Evolutionary conservation across 495 filamentous ascomycete genomes (phyloP).

Genomic region (Hamigera avellanea): DNA sequence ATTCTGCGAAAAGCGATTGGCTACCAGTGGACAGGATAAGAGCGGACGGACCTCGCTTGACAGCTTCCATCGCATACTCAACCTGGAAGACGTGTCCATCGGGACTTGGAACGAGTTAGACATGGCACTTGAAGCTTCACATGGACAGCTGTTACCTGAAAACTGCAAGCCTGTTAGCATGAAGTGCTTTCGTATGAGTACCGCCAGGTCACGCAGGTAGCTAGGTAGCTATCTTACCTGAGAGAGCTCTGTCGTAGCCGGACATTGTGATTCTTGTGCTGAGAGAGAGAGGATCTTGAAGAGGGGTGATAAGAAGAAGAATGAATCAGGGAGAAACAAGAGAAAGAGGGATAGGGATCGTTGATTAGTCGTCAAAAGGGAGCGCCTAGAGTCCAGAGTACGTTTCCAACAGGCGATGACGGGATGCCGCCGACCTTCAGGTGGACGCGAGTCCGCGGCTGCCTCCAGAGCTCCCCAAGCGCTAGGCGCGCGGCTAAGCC

Average conservation of each 20-base stretch:
- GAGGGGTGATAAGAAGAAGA: constrained; percentile 1
- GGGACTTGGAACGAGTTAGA: constrained; percentile 50
- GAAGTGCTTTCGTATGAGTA: too few species aligned
- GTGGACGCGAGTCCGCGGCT: background rate
- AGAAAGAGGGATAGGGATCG: background rate
- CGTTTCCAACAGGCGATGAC: too few species aligned
- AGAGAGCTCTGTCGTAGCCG: constrained; percentile 90
- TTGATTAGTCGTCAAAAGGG: background rate
- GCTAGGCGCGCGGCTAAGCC: background rate
- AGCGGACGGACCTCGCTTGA: constrained; percentile 96
- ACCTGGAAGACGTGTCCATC: constrained; percentile 99
- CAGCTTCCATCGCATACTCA: constrained; percentile 97
- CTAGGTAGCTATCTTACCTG: constrained; percentile 54
- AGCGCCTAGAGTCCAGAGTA: too few species aligned
- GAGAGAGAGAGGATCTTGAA: background rate
- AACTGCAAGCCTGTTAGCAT: too few species aligned
- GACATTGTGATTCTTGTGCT: constrained; percentile 68
- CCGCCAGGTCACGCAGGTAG: too few species aligned
- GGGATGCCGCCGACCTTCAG: too few species aligned
- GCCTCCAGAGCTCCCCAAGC: background rate
- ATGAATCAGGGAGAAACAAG: background rate
- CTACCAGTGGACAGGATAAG: background rate
- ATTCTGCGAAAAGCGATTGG: constrained; percentile 1
- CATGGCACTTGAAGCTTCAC: constrained; percentile 6
- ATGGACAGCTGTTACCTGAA: background rate